phyloP scores from a whole-genome alignment of 1,284 basidiomycete species.

The Trametes polyzona region DNA sequence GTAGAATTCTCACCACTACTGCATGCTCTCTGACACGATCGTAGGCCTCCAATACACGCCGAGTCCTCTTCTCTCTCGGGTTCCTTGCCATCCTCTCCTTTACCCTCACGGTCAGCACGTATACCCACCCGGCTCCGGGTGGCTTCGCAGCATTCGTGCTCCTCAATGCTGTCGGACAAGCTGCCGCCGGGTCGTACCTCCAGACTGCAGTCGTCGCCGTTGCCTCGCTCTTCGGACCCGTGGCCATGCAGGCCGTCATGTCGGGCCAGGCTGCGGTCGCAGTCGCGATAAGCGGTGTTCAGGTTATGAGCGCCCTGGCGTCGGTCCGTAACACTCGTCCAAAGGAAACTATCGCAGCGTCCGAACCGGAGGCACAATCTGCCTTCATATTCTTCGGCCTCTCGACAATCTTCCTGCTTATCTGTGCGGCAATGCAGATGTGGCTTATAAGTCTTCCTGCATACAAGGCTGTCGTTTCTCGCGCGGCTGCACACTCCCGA shows the following conservation, averaged over 20 bases:
- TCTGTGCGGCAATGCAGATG: constrained; percentile 52
- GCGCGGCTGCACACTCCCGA: constrained; percentile 38
- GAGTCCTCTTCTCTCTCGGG: constrained; percentile 27
- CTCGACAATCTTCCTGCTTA: constrained; percentile 65
- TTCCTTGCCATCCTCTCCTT: constrained; percentile 52
- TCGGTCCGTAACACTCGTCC: constrained; percentile 46
- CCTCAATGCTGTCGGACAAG: constrained; percentile 57
- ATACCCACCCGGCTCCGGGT: constrained; percentile 52
- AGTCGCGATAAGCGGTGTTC: constrained; percentile 71
- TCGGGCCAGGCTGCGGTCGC: constrained; percentile 80
- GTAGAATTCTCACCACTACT: not conserved
- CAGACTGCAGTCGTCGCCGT: constrained; percentile 71
- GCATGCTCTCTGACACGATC: not conserved
- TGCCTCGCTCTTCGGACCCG: constrained; percentile 72
- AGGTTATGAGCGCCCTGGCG: constrained; percentile 64
- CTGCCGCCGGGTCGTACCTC: constrained; percentile 65
- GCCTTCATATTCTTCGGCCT: constrained; percentile 75
- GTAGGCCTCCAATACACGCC: constrained; percentile 31
- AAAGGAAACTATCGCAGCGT: constrained; percentile 38
- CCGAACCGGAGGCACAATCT: constrained; percentile 55
- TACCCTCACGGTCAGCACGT: constrained; percentile 64
- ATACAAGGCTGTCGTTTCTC: constrained; percentile 54
- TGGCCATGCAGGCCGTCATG: constrained; percentile 70
- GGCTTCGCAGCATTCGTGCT: constrained; percentile 69
- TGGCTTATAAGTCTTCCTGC: constrained; percentile 61